Evolutionary conservation across 2,329 filamentous ascomycete species (phyloP).

Genomic region (Juglanconis oblonga): DNA sequence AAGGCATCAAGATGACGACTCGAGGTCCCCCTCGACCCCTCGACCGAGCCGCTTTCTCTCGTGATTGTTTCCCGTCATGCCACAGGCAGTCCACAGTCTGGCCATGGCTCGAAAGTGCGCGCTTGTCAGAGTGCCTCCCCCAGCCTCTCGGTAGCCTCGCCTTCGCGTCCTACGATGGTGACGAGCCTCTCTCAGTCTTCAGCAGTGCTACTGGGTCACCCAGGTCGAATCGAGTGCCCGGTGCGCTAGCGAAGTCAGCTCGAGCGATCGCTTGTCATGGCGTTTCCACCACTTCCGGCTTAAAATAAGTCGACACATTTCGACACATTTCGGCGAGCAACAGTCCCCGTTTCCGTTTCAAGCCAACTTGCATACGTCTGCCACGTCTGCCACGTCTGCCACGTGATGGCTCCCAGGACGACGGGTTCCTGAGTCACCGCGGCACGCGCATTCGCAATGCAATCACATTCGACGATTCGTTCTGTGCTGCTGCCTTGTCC

Average conservation of each 20-base stretch:
- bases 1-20: not conserved
- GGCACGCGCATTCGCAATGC: not conserved
- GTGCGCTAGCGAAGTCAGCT: not conserved
- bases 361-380: no score
- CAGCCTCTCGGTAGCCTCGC: no score
- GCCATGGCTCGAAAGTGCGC: not conserved
- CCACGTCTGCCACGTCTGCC: not conserved
- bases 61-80: not conserved
- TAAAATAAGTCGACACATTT: no score
- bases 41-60: not conserved
- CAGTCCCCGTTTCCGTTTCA: not conserved
- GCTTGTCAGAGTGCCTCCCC: no score
- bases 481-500: conserved; percentile 2
- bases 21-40: not conserved
- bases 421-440: not conserved
- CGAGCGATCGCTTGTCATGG: not conserved
- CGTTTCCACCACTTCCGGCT: not conserved
- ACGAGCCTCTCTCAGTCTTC: not conserved
- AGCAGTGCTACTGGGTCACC: not conserved
- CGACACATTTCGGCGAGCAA: not conserved
- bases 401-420: not conserved
- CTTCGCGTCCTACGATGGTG: no score
- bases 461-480: not conserved
- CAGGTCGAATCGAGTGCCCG: not conserved
- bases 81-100: not conserved